Percentiles rank a stretch among this genome's conserved stretches.
Conservation (phyloP, 2,329 filamentous ascomycete species). For the Aspergillus persii region DNA sequence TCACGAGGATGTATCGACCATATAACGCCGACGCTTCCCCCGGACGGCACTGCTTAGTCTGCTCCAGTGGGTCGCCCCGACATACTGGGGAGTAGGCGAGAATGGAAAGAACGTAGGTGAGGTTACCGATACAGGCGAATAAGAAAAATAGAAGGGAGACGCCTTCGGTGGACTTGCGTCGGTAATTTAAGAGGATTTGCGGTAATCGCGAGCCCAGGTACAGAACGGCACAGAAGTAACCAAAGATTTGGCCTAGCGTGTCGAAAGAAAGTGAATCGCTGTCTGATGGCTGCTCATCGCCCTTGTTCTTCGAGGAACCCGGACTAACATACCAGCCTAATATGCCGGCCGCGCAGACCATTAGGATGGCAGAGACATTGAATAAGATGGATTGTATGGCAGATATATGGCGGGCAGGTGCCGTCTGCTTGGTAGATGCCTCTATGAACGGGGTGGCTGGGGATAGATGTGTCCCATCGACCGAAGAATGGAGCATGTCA, state of each 20-base stretch:
- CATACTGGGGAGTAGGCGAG: slow-evolving; percentile 83
- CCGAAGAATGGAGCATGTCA: slow-evolving; percentile 49
- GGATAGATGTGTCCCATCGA: slow-evolving; percentile 69
- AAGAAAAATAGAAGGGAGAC: slow-evolving; percentile 94
- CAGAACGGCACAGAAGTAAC: slow-evolving; percentile 83
- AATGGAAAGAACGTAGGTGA: slow-evolving; percentile 90
- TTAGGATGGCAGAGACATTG: slow-evolving; percentile 71
- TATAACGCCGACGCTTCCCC: slow-evolving; percentile 70
- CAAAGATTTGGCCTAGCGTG: slow-evolving; percentile 81
- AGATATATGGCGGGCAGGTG: slow-evolving; percentile 31
- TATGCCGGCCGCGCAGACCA: slow-evolving; percentile 80
- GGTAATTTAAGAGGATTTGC: slow-evolving; percentile 87
- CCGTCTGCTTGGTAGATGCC: slow-evolving; percentile 35
- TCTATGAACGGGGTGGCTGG: slow-evolving; percentile 77
- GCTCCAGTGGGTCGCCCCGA: slow-evolving; percentile 22
- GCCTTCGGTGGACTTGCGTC: slow-evolving; percentile 88
- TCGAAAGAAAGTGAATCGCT: slow-evolving; percentile 60
- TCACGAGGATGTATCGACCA: slow-evolving; percentile 79
- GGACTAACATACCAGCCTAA: slow-evolving; percentile 79
- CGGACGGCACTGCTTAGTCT: slow-evolving; percentile 51
- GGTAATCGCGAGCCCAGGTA: slow-evolving; percentile 89
- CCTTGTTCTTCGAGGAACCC: slow-evolving; percentile 34
- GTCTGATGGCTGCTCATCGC: slow-evolving; percentile 32
- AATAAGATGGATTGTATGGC: slow-evolving; percentile 57
- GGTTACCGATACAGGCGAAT: slow-evolving; percentile 91